Percentiles rank a stretch among this genome's conserved stretches.
Conservation (phyloP, 2,329 filamentous ascomycete species). For the Leptoxyphium fumago region DNA sequence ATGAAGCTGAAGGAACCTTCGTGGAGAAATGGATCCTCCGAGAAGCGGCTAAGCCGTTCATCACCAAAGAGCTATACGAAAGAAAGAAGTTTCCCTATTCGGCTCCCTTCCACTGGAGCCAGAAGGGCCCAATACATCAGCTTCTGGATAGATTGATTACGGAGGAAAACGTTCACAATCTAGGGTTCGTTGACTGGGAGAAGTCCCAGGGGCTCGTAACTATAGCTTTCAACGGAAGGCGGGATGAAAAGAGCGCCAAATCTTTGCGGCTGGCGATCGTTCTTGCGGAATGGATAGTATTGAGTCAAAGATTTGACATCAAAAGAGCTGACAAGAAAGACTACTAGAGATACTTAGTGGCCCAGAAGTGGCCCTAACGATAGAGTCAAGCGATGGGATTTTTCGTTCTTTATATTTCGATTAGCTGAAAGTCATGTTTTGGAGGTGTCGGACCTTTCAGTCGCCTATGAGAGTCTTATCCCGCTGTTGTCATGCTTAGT, state of each 20-base stretch:
- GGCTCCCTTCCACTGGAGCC: conserved; percentile 30
- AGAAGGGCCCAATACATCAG: conserved; percentile 30
- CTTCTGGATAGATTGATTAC: conserved; percentile 17
- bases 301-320: conserved; percentile 30
- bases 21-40: conserved; percentile 38
- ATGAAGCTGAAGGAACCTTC: conserved; percentile 11
- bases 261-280: conserved; percentile 25
- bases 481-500: too few relatives aligned
- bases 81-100: conserved; percentile 35
- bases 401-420: too few relatives aligned
- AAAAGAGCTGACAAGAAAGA: conserved; percentile 13
- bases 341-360: not conserved
- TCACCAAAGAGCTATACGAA: conserved; percentile 37
- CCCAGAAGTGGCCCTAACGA: too few relatives aligned
- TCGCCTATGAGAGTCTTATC: too few relatives aligned
- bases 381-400: too few relatives aligned
- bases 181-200: conserved; percentile 23
- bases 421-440: too few relatives aligned
- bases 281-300: conserved; percentile 30
- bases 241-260: conserved; percentile 9
- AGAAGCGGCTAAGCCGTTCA: conserved; percentile 35
- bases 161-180: conserved; percentile 13
- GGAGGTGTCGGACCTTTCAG: too few relatives aligned
- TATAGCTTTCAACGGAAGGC: conserved; percentile 20
- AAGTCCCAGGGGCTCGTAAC: conserved; percentile 22